Percentiles rank a stretch among this genome's conserved stretches.
Conservation (phyloP, 192 early-diverging fungal genomes). For the Coemansia sp. region DNA sequence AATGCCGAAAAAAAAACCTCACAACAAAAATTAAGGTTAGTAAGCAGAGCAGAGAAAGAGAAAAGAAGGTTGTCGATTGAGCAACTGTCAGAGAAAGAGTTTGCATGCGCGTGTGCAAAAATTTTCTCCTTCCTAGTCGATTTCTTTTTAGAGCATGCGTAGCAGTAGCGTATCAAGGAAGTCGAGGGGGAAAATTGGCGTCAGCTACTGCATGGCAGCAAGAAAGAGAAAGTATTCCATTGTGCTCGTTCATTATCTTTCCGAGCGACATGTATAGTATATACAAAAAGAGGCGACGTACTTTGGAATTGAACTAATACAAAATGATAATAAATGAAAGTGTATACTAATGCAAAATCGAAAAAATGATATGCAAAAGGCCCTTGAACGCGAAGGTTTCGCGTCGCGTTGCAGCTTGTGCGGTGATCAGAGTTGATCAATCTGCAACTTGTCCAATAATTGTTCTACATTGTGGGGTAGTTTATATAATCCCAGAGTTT, state of each 20-base stretch:
- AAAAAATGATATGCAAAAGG: background rate
- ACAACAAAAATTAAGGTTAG: constrained; percentile 11
- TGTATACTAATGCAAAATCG: background rate
- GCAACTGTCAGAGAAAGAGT: background rate
- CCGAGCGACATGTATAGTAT: constrained; percentile 4
- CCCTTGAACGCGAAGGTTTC: constrained; percentile 4
- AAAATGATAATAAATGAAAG: background rate
- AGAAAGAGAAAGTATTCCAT: background rate
- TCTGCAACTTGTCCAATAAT: background rate
- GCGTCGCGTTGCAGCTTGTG: background rate
- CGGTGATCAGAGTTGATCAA: background rate
- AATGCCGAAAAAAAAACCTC: background rate
- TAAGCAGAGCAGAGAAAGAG: background rate
- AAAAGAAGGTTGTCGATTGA: background rate
- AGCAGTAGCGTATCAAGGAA: background rate
- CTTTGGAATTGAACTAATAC: constrained; percentile 1
- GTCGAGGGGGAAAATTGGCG: constrained; percentile 1
- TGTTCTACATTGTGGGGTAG: background rate
- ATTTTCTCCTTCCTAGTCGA: background rate
- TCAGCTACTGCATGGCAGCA: background rate
- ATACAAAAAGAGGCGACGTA: background rate
- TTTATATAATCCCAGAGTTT: background rate
- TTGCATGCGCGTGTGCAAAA: constrained; percentile 2
- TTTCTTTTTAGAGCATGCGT: background rate
- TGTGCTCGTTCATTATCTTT: constrained; percentile 1